A percentile compares a stretch with the other conserved stretches of the same genome.
Conservation (phyloP, 805 yeast genomes). For the Clavispora vitiphila region DNA sequence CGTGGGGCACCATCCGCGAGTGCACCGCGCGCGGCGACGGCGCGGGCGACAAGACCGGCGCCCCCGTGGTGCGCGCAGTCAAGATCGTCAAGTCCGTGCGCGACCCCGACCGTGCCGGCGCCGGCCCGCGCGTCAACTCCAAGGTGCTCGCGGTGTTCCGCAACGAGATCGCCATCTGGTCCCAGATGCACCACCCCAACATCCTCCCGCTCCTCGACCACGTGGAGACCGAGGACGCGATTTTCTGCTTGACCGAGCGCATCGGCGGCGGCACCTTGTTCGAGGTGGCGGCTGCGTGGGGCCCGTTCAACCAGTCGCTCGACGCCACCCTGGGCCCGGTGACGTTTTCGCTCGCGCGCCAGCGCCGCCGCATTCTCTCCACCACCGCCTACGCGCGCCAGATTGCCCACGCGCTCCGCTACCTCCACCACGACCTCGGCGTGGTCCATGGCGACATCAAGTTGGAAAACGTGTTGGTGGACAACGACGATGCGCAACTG, state of each 20-base stretch:
- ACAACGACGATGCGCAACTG: slow-evolving; percentile 36
- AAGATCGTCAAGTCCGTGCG: slow-evolving; percentile 47
- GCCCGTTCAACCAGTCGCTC: slow-evolving; percentile 33
- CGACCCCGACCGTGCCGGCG: slow-evolving; percentile 13
- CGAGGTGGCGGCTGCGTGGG: slow-evolving; percentile 70
- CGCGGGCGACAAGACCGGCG: too few relatives aligned
- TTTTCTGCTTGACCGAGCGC: slow-evolving; percentile 68
- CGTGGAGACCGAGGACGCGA: slow-evolving; percentile 54
- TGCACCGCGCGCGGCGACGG: too few relatives aligned
- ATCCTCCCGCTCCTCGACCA: slow-evolving; percentile 60
- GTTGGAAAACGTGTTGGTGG: slow-evolving; percentile 72
- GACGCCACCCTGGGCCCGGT: slow-evolving; percentile 23
- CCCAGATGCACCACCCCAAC: slow-evolving; percentile 55
- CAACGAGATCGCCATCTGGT: slow-evolving; percentile 77
- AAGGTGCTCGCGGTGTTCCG: slow-evolving; percentile 54
- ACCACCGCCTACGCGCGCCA: slow-evolving; percentile 40
- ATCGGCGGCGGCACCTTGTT: slow-evolving; percentile 76
- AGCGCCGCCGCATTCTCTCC: slow-evolving; percentile 30
- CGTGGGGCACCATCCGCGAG: slow-evolving; percentile 83
- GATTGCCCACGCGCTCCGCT: slow-evolving; percentile 53
- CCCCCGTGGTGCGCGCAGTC: slow-evolving; percentile 50
- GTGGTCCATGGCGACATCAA: slow-evolving; percentile 82
- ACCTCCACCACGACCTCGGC: slow-evolving; percentile 50
- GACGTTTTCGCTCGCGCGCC: slow-evolving; percentile 21
- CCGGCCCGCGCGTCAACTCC: slow-evolving; percentile 27